These are phyloP conservation scores for Escovopsis weberi DNA, from an alignment of 2,329 filamentous ascomycete species.

Conservation along the genomic window DNA sequence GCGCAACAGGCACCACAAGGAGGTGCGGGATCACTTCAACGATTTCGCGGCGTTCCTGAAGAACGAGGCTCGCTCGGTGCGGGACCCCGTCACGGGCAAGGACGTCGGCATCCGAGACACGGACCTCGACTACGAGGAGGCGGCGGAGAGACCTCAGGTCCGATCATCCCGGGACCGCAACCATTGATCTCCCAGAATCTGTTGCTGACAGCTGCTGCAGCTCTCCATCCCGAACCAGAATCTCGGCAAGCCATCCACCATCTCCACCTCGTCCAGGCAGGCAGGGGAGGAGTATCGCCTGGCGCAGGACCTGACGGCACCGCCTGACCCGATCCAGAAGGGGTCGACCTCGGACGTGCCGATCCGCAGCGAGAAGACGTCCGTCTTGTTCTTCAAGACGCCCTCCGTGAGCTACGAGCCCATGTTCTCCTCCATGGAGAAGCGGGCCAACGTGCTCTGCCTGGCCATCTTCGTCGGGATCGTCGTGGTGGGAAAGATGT, in stretches of 20 bases:
- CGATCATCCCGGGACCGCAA: constrained; percentile 3
- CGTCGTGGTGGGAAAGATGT: constrained; percentile 61
- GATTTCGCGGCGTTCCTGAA: constrained; percentile 19
- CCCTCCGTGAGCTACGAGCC: constrained; percentile 81
- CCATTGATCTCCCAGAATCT: background rate
- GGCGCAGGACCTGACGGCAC: constrained; percentile 79
- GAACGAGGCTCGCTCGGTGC: constrained; percentile 53
- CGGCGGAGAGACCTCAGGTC: constrained; percentile 58
- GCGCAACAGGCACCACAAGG: constrained; percentile 19
- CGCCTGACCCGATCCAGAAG: constrained; percentile 69
- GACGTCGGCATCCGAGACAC: constrained; percentile 78
- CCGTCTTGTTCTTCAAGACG: constrained; percentile 89
- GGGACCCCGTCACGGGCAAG: constrained; percentile 77
- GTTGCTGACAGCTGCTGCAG: constrained; percentile 22
- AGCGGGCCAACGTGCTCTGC: constrained; percentile 56
- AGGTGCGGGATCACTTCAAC: constrained; percentile 29
- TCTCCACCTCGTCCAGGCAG: constrained; percentile 57
- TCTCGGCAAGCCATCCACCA: constrained; percentile 56
- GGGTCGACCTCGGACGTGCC: constrained; percentile 86
- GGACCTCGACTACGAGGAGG: constrained; percentile 51
- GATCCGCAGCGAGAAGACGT: constrained; percentile 92
- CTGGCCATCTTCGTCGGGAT: constrained; percentile 58
- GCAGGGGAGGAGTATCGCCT: constrained; percentile 66
- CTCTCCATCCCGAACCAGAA: constrained; percentile 85
- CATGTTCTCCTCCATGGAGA: constrained; percentile 66